Evolutionary conservation across 306 rosid genomes (phyloP).

Genomic region (Pachyrhizus erosus): DNA sequence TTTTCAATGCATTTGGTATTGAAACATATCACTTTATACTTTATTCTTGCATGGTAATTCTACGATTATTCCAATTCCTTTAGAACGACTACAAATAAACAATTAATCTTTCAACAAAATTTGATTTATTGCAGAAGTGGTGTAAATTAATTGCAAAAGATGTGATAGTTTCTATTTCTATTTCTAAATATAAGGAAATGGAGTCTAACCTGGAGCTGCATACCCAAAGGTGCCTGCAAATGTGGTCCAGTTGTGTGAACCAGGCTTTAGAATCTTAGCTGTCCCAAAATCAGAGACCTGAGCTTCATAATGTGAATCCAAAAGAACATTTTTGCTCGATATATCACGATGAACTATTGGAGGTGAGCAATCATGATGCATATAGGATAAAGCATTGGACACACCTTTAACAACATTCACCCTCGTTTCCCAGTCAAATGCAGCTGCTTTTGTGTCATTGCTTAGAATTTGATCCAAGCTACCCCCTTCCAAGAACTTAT

Average conservation of each 20-base stretch:
- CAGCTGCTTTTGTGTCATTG: neutral
- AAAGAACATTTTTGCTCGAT: constrained; percentile 45
- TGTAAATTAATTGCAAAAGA: no score
- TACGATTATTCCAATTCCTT: no score
- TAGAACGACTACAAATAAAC: no score
- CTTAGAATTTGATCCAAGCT: constrained; percentile 32
- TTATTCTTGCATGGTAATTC: no score
- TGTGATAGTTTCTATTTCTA: no score
- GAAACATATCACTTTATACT: no score
- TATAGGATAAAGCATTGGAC: constrained; percentile 34
- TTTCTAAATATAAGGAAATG: neutral
- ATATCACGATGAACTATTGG: constrained; percentile 41
- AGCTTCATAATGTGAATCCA: constrained; percentile 35
- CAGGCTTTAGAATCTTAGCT: neutral
- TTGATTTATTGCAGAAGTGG: no score
- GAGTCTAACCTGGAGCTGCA: constrained; percentile 41
- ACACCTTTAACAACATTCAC: constrained; percentile 43
- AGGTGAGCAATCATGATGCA: constrained; percentile 36
- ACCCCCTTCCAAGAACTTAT: constrained; percentile 34
- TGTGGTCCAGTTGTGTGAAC: constrained; percentile 27
- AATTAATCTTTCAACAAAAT: no score
- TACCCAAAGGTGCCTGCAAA: constrained; percentile 38
- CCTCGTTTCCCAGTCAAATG: constrained; percentile 39
- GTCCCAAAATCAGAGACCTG: constrained; percentile 29
- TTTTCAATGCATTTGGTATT: no score